Base-by-base conservation (phyloP, 2,329 filamentous ascomycete species). In the Fusarium mexicanum region DNA sequence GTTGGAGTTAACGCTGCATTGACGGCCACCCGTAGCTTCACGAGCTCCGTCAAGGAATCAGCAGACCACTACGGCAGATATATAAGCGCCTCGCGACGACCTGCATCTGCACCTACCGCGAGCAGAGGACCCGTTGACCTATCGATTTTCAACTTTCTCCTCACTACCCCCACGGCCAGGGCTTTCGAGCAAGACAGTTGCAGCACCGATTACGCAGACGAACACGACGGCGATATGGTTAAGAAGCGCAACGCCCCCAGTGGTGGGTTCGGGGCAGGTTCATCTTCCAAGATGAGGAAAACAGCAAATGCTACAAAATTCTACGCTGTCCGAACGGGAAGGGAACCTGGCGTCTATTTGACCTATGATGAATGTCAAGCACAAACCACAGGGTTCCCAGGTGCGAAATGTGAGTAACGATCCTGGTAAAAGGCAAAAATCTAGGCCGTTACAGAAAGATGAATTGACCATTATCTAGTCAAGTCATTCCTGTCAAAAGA, bases 401-500 rank as follows among this genome's bases (percentile, higher is more conserved):
- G 91, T 26, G 92, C 92, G 65, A 83, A 88, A 41, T 94, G 93
- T 94, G 85, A 82, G 92, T 89, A 63, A 31, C 57, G 37, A 26
- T n/a, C 13, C 31, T 20, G n/a, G 22, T 22, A 18, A 65, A 40
- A 41, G 16, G 33, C 40, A 8, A 43, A 18, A 37, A 35, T 24
- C 24, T 31, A 50, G 59, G 57, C 29, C 10, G 8, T 47, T 12
- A 22, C 18, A 47, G 22, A 55, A 22, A 64, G 16, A 43, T 43
- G 53, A 47, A 53, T 72, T 75, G 67, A 74, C 50, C 35, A 16
- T 62, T 40, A 44, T 60, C 55, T 61, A 96, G 94, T 93, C 86
- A 96, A 96, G 84, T 94, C 93, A 3, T 98, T 98, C 80, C 84
- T 87, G 16, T 90, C 88, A 2, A 85, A 88, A 67, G 88, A 91